Base-by-base conservation (phyloP, 805 yeast species). In the Clavispora carvajalis region DNA sequence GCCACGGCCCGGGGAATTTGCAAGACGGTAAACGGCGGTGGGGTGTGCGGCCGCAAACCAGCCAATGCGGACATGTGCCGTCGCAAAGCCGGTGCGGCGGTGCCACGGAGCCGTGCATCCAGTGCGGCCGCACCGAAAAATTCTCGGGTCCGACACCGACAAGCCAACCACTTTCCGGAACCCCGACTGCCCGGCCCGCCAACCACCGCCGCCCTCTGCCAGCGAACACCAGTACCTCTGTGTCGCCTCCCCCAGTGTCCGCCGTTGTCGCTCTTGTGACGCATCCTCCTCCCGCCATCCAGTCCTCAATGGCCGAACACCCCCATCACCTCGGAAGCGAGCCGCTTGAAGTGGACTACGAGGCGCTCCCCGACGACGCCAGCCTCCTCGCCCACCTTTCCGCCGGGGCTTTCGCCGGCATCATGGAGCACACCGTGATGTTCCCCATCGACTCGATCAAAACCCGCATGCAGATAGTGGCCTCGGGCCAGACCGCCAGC, bases 331-430 rank as follows among this genome's bases (percentile, higher is more conserved):
- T 49, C 34, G 53, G 54, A 17, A 53, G 51, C 35, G 73, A 67
- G 24, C 54, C 63, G n/a, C 51, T 63, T 28, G 88, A 82, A 56
- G 73, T 82, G 26, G 99, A 91, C 58, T 91, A 91, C 62, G 99
- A 91, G 63, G 80, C 96, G 5, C 73, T 91, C 22, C 98, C 98
- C 1, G 85, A 81, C 25, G 80, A 81, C 54, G 89, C 96, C 9
- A 81, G 96, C 1, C 66, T 93, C 40, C 58, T 79, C 5, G 86
- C 95, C 4, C 95, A 90, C 58, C 73, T 91, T 45, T 58, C 79
- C 10, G 98, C 98, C 2, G 99, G 99, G 9, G 98, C 97, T 0
- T 86, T 89, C 65, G 98, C 99, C n/a, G 99, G 99, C 21, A 87
- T 93, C 41, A 87, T 91, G 97, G 99, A 91, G 60, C 99, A 91